Percentiles rank a stretch among this genome's conserved stretches.
phyloP scores from a whole-genome alignment of 306 rosid species.

The Crataegus laevigata region DNA sequence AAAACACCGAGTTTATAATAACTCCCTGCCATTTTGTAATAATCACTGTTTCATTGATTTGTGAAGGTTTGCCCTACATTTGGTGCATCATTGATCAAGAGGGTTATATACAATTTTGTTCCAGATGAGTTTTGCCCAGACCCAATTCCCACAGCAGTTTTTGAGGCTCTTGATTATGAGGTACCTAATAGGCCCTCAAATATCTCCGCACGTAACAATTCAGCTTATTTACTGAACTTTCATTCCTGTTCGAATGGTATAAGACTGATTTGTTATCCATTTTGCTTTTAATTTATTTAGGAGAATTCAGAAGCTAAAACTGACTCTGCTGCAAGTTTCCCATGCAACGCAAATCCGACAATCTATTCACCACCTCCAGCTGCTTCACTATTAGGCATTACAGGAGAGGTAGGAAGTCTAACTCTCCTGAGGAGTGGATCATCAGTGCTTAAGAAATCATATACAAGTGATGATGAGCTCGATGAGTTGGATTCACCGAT shows the following conservation, averaged over 20 bases:
- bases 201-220: not conserved
- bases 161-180: slow-evolving; percentile 56
- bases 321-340: slow-evolving; percentile 43
- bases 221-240: not conserved
- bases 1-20: not conserved
- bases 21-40: not conserved
- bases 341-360: slow-evolving; percentile 54
- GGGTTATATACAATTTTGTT: slow-evolving; percentile 65
- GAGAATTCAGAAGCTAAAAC: slow-evolving; percentile 37
- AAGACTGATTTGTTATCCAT: not conserved
- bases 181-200: slow-evolving; percentile 20
- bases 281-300: slow-evolving; percentile 23
- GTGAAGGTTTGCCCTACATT: slow-evolving; percentile 72
- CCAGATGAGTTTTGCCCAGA: slow-evolving; percentile 81
- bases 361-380: slow-evolving; percentile 56
- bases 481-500: slow-evolving; percentile 81
- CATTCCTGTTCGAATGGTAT: not conserved
- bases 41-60: not conserved
- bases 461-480: slow-evolving; percentile 83
- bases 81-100: slow-evolving; percentile 53
- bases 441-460: slow-evolving; percentile 46
- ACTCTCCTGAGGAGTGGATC: slow-evolving; percentile 38
- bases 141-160: slow-evolving; percentile 58
- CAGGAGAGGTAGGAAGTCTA: slow-evolving; percentile 49
- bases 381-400: slow-evolving; percentile 36